phyloP scores from a whole-genome alignment of 305 asterid species.

The Plantago coronopus region DNA sequence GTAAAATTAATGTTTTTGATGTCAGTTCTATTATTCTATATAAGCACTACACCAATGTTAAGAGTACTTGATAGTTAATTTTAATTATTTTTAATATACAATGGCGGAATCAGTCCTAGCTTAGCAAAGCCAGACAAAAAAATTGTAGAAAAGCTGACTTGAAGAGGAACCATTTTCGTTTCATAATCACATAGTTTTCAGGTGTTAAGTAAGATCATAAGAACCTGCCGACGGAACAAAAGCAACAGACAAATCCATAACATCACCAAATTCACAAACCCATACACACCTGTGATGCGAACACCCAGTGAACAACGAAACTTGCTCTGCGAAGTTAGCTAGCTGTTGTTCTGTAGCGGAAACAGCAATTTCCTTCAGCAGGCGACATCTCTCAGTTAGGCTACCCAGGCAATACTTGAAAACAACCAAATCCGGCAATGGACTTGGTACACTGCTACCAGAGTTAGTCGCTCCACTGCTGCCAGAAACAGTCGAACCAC shows the following conservation, averaged over 20 bases:
- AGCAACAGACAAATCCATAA: conserved; percentile 1
- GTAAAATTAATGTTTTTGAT: neutral
- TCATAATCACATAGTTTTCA: too few species aligned
- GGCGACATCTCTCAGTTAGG: conserved; percentile 56
- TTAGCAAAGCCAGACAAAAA: too few species aligned
- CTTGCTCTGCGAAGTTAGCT: conserved; percentile 57
- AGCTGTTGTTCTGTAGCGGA: conserved; percentile 61
- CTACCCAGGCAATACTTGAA: conserved; percentile 89
- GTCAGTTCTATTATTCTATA: neutral
- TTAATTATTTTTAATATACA: too few species aligned
- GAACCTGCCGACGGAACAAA: neutral
- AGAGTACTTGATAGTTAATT: neutral
- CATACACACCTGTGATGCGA: conserved; percentile 63
- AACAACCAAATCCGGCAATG: conserved; percentile 57
- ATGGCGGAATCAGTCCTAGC: too few species aligned
- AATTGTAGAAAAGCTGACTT: too few species aligned
- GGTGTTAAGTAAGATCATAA: too few species aligned
- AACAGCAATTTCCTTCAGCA: conserved; percentile 79
- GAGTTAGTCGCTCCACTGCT: conserved; percentile 57
- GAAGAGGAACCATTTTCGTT: too few species aligned
- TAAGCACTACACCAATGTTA: neutral
- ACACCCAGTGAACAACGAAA: conserved; percentile 79
- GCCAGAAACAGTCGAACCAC: conserved; percentile 55
- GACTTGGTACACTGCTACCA: conserved; percentile 33
- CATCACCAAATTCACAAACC: neutral